These are phyloP conservation scores for Suhomyces prunicola DNA, from an alignment of 805 yeast genomes.

Conservation along the genomic window DNA sequence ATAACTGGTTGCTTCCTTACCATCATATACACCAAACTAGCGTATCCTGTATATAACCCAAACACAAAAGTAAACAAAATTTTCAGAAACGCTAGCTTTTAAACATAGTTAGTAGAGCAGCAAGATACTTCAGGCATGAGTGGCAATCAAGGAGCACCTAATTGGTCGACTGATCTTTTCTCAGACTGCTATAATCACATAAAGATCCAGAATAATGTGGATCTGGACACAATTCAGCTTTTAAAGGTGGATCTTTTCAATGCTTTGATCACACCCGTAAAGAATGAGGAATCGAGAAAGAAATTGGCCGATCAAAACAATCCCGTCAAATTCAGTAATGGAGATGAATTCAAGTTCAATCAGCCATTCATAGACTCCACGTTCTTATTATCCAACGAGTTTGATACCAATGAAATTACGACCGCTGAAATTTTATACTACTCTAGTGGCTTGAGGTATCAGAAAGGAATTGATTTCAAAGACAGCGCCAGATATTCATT, in stretches of 20 bases:
- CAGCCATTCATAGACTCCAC: conserved; percentile 61
- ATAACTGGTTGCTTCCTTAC: not conserved
- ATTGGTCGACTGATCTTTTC: conserved; percentile 44
- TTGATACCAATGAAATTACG: conserved; percentile 64
- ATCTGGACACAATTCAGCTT: conserved; percentile 21
- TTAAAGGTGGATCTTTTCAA: conserved; percentile 45
- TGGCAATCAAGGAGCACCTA: conserved; percentile 6
- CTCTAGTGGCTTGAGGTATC: conserved; percentile 37
- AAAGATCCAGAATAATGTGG: conserved; percentile 19
- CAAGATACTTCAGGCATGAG: not conserved
- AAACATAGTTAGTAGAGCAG: not conserved
- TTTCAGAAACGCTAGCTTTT: conserved; percentile 1
- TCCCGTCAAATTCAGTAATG: conserved; percentile 49
- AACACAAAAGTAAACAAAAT: conserved; percentile 5
- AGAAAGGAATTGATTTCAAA: conserved; percentile 46
- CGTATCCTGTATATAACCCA: not conserved
- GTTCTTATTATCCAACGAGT: conserved; percentile 51
- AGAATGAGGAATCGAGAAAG: conserved; percentile 46
- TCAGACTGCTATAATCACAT: conserved; percentile 47
- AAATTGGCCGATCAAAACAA: conserved; percentile 35
- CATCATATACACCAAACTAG: not conserved
- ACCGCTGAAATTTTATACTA: conserved; percentile 65
- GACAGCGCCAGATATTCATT: conserved; percentile 69
- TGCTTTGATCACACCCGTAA: conserved; percentile 41
- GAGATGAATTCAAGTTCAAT: conserved; percentile 60